Evolutionary conservation across 306 rosid species (phyloP).

Genomic region (Prunus salicina): DNA sequence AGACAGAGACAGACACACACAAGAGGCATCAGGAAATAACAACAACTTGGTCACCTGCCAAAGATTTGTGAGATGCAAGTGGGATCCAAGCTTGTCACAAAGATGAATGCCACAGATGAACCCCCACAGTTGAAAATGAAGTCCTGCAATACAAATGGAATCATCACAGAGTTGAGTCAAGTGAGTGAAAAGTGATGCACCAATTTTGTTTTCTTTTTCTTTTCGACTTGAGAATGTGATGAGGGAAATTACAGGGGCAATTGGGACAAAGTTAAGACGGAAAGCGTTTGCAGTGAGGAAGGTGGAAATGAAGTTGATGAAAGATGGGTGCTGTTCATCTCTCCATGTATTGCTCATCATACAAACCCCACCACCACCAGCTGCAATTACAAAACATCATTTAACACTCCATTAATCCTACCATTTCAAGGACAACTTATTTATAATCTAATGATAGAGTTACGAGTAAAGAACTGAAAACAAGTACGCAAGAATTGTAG

Average conservation of each 20-base stretch:
- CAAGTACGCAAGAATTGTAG: no score
- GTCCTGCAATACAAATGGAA: conserved; percentile 47
- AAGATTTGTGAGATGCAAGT: conserved; percentile 42
- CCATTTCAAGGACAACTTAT: background rate
- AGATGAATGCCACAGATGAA: conserved; percentile 74
- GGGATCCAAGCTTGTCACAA: conserved; percentile 65
- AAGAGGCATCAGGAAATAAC: conserved; percentile 3
- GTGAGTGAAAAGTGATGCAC: background rate
- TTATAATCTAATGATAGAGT: background rate
- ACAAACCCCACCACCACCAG: conserved; percentile 63
- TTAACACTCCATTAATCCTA: background rate
- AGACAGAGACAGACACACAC: background rate
- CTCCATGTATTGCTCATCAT: conserved; percentile 83
- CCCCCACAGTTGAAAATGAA: conserved; percentile 94
- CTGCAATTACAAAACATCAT: conserved; percentile 22
- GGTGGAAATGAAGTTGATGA: conserved; percentile 64
- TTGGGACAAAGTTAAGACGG: conserved; percentile 68
- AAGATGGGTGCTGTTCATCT: conserved; percentile 65
- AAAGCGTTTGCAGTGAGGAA: conserved; percentile 68
- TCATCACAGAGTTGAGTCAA: background rate
- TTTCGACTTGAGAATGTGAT: background rate
- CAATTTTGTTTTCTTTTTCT: background rate
- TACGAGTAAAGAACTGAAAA: background rate
- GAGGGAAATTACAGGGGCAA: conserved; percentile 54
- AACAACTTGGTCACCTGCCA: conserved; percentile 47